phyloP scores from a whole-genome alignment of 2,329 filamentous ascomycete species.

The Coniochaeta sp. region DNA sequence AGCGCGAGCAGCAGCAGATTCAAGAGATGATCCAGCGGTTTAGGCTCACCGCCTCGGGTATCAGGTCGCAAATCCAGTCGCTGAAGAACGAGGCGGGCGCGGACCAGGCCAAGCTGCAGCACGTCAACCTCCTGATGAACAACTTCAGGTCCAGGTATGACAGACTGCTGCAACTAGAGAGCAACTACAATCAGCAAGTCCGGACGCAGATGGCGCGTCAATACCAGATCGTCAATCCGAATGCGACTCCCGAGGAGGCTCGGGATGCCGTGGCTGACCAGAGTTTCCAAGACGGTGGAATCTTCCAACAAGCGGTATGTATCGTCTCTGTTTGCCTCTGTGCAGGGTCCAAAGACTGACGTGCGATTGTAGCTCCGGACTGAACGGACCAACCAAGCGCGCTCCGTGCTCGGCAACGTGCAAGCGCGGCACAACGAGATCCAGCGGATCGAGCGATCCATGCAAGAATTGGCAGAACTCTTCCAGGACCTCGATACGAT shows the following conservation, averaged over 20 bases:
- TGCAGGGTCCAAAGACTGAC: too few species aligned
- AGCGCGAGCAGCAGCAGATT: constrained; percentile 44
- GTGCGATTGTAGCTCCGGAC: constrained; percentile 52
- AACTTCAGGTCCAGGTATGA: constrained; percentile 66
- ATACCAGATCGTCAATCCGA: constrained; percentile 74
- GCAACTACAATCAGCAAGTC: constrained; percentile 62
- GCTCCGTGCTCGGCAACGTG: constrained; percentile 67
- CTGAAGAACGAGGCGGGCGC: constrained; percentile 61
- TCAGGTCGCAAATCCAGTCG: constrained; percentile 72
- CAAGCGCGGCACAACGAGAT: constrained; percentile 79
- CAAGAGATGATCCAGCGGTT: constrained; percentile 63
- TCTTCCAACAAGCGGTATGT: constrained; percentile 76
- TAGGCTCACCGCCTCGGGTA: constrained; percentile 63
- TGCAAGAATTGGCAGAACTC: constrained; percentile 60
- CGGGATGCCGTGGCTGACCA: constrained; percentile 55
- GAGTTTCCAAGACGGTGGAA: constrained; percentile 70
- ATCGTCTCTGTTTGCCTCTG: not conserved
- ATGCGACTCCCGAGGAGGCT: constrained; percentile 68
- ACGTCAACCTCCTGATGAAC: constrained; percentile 61
- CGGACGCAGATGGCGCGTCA: constrained; percentile 73
- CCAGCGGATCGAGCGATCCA: constrained; percentile 69
- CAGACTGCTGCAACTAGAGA: constrained; percentile 64
- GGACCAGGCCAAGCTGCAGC: constrained; percentile 62
- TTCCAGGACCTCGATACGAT: constrained; percentile 70
- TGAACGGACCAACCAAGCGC: constrained; percentile 67